Evolutionary conservation across 257 asterid genomes (phyloP).

Genomic region (Rehmannia glutinosa): DNA sequence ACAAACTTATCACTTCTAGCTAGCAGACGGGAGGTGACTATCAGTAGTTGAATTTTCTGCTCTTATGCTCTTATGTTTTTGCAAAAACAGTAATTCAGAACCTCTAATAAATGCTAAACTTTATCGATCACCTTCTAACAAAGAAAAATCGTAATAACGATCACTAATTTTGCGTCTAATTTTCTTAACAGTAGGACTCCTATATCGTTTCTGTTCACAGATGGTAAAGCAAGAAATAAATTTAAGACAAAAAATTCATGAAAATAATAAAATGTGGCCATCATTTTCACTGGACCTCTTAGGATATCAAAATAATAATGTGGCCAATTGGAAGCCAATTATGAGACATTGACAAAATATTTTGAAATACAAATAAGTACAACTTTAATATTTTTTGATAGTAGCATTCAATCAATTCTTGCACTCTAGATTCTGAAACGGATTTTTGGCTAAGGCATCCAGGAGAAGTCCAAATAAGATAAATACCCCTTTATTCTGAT

Average conservation of each 20-base stretch:
- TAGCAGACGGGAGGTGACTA: background rate
- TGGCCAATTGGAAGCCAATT: background rate
- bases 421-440: conserved; percentile 12
- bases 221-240: no score
- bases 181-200: background rate
- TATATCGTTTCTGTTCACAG: no score
- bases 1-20: background rate
- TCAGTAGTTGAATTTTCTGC: background rate
- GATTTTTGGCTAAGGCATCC: conserved; percentile 20
- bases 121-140: background rate
- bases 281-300: background rate
- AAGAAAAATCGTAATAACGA: background rate
- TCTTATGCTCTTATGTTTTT: background rate
- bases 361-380: background rate
- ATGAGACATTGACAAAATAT: background rate
- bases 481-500: conserved; percentile 4
- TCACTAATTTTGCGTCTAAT: background rate
- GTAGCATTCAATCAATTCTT: background rate
- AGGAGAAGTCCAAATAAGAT: background rate
- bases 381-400: background rate
- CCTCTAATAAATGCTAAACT: background rate
- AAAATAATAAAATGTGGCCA: background rate
- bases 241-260: no score
- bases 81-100: background rate
- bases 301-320: background rate